Percentiles rank a stretch among this genome's conserved stretches.
These are phyloP conservation scores for Arachnopeziza araneosa DNA, from an alignment of 2,329 filamentous ascomycete species.

Conservation along the genomic window DNA sequence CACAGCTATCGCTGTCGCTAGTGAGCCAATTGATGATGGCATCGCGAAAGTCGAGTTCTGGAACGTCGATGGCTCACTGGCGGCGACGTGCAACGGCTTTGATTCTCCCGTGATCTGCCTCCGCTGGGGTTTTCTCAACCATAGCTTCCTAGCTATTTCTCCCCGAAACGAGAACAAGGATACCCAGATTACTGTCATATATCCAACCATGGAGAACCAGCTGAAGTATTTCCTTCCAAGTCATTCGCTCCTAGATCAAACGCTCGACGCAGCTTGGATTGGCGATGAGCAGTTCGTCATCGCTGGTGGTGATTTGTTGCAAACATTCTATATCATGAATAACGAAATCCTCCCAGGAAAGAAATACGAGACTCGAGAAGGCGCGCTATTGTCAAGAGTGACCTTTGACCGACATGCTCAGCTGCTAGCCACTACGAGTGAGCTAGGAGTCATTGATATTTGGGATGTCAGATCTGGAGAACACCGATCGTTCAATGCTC, in stretches of 20 bases:
- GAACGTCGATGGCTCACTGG: constrained; percentile 45
- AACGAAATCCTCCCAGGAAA: constrained; percentile 39
- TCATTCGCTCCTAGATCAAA: constrained; percentile 46
- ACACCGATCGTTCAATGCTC: constrained; percentile 52
- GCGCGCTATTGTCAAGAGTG: constrained; percentile 50
- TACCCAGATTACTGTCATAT: constrained; percentile 50
- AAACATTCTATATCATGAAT: constrained; percentile 41
- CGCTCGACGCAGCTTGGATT: constrained; percentile 56
- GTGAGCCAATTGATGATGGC: constrained; percentile 45
- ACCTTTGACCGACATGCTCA: constrained; percentile 50
- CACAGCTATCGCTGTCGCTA: constrained; percentile 50
- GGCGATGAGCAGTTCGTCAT: constrained; percentile 53
- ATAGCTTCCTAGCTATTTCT: constrained; percentile 51
- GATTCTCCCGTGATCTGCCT: constrained; percentile 59
- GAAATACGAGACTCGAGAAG: constrained; percentile 48
- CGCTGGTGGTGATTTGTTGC: constrained; percentile 50
- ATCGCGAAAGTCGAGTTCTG: constrained; percentile 49
- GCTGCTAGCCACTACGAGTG: constrained; percentile 53
- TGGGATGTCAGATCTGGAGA: constrained; percentile 37
- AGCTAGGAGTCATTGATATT: constrained; percentile 57
- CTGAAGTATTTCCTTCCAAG: constrained; percentile 43
- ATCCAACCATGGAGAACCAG: constrained; percentile 9
- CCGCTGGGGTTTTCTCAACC: constrained; percentile 52
- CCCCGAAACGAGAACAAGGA: constrained; percentile 48
- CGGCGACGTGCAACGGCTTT: constrained; percentile 50